A percentile compares a stretch with the other conserved stretches of the same genome.
Evolutionary conservation across 163 green algal genomes (phyloP).

Genomic region (Chlorella variabilis): DNA sequence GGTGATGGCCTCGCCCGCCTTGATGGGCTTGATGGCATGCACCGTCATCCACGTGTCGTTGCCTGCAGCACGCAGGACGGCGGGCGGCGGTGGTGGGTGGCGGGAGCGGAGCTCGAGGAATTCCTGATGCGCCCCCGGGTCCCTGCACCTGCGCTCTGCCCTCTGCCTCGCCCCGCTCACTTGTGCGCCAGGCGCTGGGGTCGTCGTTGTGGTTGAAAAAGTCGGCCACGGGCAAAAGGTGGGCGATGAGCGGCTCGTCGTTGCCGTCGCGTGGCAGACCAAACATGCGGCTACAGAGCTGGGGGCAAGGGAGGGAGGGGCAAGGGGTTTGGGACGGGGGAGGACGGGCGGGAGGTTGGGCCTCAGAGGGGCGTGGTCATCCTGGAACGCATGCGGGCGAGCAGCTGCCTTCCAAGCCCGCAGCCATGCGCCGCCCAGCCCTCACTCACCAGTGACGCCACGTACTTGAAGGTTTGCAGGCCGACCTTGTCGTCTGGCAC

Average conservation of each 20-base stretch:
- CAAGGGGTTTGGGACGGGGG: not conserved
- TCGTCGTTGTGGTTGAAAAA: conserved; percentile 6
- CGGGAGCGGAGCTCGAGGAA: no score
- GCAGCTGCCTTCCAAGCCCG: no score
- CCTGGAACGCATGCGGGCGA: no score
- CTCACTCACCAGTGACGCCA: conserved; percentile 26
- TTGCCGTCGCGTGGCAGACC: not conserved
- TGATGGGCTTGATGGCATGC: not conserved
- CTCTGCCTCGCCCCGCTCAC: no score
- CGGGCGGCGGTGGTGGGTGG: no score
- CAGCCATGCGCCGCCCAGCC: no score
- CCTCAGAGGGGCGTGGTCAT: no score
- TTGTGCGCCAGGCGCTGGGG: not conserved
- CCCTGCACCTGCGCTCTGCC: no score
- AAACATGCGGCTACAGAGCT: not conserved
- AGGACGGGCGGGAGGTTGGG: no score
- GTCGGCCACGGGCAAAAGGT: not conserved
- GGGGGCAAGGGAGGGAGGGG: not conserved
- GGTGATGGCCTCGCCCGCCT: conserved; percentile 27
- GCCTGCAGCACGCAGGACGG: no score
- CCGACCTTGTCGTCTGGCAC: not conserved
- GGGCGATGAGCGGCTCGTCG: not conserved
- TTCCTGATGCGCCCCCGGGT: no score
- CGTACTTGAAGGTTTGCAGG: conserved; percentile 24
- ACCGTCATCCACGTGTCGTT: not conserved